Conservation (phyloP, 768 basidiomycete species). For the Suillus clintonianus region DNA sequence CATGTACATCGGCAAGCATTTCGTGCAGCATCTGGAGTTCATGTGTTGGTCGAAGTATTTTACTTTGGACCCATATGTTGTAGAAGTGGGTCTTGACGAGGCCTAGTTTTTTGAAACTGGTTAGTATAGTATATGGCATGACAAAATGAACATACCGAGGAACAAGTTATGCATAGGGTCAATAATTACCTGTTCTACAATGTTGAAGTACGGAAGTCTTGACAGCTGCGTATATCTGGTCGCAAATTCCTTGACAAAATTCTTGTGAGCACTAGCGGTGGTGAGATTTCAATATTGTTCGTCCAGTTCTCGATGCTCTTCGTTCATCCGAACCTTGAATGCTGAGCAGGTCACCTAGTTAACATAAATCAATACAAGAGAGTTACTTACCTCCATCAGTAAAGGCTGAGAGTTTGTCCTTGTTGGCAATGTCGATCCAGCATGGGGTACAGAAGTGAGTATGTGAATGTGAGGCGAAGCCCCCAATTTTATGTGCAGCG, state of each 20-base stretch:
- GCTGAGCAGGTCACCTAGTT: constrained; percentile 8
- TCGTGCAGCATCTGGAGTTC: background rate
- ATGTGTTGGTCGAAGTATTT: constrained; percentile 14
- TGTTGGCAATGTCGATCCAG: constrained; percentile 31
- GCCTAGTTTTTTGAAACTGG: constrained; percentile 8
- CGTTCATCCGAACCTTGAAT: constrained; percentile 11
- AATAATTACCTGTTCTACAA: constrained; percentile 25
- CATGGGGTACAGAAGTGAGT: constrained; percentile 29
- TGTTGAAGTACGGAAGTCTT: constrained; percentile 32
- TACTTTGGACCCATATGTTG: constrained; percentile 26
- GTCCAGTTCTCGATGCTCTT: constrained; percentile 2
- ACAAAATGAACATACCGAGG: constrained; percentile 17
- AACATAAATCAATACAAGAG: constrained; percentile 20
- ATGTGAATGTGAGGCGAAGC: no score
- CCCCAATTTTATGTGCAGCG: no score
- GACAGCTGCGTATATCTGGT: constrained; percentile 21
- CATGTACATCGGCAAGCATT: background rate
- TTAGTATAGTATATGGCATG: background rate
- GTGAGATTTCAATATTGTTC: constrained; percentile 11
- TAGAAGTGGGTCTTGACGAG: constrained; percentile 30
- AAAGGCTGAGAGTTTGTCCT: constrained; percentile 11
- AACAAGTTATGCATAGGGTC: constrained; percentile 38
- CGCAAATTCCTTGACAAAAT: constrained; percentile 16
- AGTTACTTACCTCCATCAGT: constrained; percentile 68
- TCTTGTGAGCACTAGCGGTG: constrained; percentile 4